These are phyloP conservation scores for Agarophyton chilense DNA, from an alignment of 23 red algal genomes.

Conservation along the genomic window DNA sequence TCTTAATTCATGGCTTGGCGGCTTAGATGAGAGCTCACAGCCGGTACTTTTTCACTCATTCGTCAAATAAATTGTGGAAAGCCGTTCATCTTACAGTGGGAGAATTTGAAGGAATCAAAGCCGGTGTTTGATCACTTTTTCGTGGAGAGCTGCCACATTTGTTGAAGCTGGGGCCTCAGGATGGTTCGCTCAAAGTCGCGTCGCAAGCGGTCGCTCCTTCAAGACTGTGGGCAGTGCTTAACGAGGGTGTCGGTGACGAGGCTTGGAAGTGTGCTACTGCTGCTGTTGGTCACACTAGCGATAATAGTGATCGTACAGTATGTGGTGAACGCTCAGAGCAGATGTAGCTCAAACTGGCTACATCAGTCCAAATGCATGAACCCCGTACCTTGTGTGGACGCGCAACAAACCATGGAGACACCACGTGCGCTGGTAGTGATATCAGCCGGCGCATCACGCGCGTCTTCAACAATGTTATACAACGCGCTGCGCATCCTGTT, in stretches of 20 bases:
- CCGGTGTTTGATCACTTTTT: too few relatives aligned
- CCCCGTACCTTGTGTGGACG: background rate
- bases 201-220: background rate
- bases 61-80: too few relatives aligned
- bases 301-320: background rate
- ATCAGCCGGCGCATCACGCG: constrained; percentile 30
- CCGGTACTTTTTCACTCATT: too few relatives aligned
- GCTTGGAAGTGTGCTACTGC: background rate
- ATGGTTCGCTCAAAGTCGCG: too few relatives aligned
- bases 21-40: too few relatives aligned
- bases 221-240: background rate
- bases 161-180: too few relatives aligned
- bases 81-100: too few relatives aligned
- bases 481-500: constrained; percentile 53
- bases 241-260: background rate
- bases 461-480: constrained; percentile 37
- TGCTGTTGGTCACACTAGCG: background rate
- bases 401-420: background rate
- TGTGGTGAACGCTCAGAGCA: background rate
- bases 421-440: constrained; percentile 12
- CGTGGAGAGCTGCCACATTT: too few relatives aligned
- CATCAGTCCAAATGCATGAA: background rate
- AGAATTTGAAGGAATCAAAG: too few relatives aligned
- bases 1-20: too few relatives aligned
- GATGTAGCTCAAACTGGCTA: background rate